Base-by-base conservation (phyloP, 2,329 filamentous ascomycete genomes). In the Elsinoe batatas region DNA sequence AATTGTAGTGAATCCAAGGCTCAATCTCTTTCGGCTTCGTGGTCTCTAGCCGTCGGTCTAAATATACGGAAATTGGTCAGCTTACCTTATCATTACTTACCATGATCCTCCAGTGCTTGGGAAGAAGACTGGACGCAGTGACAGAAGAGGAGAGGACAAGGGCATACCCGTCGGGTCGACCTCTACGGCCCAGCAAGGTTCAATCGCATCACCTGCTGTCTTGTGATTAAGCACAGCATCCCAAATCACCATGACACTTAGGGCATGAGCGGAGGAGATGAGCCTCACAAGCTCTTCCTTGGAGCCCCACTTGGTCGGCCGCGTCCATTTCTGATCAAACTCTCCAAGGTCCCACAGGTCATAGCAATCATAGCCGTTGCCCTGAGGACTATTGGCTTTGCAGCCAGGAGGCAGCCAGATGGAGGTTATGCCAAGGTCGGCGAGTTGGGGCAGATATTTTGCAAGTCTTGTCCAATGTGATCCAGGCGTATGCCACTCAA, bases 141-240 rank as follows among this genome's bases (percentile, higher is more conserved):
- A 30, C 26, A 51, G 46, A 38, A 51, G 47, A 18, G 44, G 13
- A 30, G 26, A 15, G 17, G 15, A 38, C 15, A 6, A 17, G 3
- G 22, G 38, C 60, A 13, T 58, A 64, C 64, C 65, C 54, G 60
- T 58, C 0, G 72, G 67, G 64, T 88, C 78, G 20, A 88, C 84
- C 66, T 84, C 81, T 43, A 85, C 75, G 1, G 81, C 83, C 57
- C 72, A 70, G 56, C 78, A 84, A 54, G 77, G 76, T 65, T 88
- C 84, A 22, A 77, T 81, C 53, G 74, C 74, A 65, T 88, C 85
- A 5, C 82, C 84, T 2, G 78, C 84, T 2, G 83, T 82, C 65
- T 85, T 87, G 65, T 88, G 85, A 62, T 87, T 87, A 33, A 87
- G 72, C 4, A 88, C 83, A 1, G 82, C 82, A 65, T 87, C 84